A percentile compares a stretch with the other conserved stretches of the same genome.
phyloP scores from a whole-genome alignment of 345 rosid species.

The Moricandia moricandioides region DNA sequence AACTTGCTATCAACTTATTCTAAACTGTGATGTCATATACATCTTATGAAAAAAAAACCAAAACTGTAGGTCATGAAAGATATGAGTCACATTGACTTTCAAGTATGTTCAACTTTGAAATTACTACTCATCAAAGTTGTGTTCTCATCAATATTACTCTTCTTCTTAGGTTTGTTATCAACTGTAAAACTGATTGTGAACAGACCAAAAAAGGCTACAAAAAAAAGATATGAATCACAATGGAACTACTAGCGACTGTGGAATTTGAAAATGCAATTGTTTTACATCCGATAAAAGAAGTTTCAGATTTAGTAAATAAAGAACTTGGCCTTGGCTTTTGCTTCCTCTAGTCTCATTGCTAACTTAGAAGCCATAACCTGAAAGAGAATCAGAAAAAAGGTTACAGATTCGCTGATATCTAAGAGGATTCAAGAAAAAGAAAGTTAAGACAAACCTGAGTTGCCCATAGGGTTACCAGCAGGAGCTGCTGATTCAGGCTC shows the following conservation, averaged over 20 bases:
- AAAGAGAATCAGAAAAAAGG: neutral
- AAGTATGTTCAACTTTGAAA: neutral
- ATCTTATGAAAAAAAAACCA: neutral
- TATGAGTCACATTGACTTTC: neutral
- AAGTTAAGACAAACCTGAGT: constrained; percentile 26
- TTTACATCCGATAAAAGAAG: neutral
- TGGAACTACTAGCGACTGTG: neutral
- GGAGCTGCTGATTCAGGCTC: constrained; percentile 66
- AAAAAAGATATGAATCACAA: neutral
- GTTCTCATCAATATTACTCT: neutral
- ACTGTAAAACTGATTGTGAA: neutral
- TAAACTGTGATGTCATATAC: neutral
- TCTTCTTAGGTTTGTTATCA: neutral
- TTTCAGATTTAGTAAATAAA: neutral
- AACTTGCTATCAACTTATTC: neutral
- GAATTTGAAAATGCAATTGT: neutral
- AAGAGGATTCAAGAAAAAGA: neutral
- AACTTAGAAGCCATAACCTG: constrained; percentile 3
- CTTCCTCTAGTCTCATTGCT: neutral
- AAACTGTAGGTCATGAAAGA: neutral
- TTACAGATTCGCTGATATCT: neutral
- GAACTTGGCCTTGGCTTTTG: neutral
- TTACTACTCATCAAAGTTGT: neutral
- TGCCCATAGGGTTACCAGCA: constrained; percentile 86
- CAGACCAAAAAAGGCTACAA: neutral